Evolutionary conservation across 441 rosid species (phyloP).

Genomic region (Manihot esculenta): DNA sequence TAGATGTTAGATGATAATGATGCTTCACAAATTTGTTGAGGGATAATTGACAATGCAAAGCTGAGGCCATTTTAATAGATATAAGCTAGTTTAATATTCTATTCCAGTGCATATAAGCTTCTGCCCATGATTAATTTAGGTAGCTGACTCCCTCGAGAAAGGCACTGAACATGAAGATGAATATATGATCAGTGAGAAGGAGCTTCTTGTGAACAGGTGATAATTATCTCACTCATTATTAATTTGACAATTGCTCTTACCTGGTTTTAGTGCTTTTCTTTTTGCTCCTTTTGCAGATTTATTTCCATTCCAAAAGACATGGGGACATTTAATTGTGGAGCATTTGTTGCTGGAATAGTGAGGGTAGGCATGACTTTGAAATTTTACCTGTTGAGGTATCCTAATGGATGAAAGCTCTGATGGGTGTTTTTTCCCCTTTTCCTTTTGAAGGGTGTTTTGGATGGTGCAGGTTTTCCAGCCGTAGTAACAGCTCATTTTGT

Average conservation of each 20-base stretch:
- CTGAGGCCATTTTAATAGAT: neutral
- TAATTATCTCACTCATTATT: constrained; percentile 4
- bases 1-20: neutral
- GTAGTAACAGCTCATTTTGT: constrained; percentile 98
- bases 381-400: constrained; percentile 9
- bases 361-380: constrained; percentile 48
- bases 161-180: constrained; percentile 99
- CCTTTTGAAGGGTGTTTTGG: constrained; percentile 79
- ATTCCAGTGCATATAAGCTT: neutral
- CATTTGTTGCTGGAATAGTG: constrained; percentile 96
- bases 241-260: constrained; percentile 5
- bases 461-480: constrained; percentile 88
- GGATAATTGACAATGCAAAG: neutral
- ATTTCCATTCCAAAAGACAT: constrained; percentile 97
- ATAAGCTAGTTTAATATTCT: neutral
- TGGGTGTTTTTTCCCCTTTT: neutral
- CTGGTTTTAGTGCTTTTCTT: constrained; percentile 14
- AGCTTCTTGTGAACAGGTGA: constrained; percentile 92
- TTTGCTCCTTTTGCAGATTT: constrained; percentile 44
- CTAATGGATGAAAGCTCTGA: constrained; percentile 22
- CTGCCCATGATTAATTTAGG: constrained; percentile 39
- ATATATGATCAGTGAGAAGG: constrained; percentile 98
- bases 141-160: constrained; percentile 98
- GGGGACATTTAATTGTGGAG: constrained; percentile 97
- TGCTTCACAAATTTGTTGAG: neutral